These are phyloP conservation scores for Neocatenulostroma microsporum DNA, from an alignment of 2,329 filamentous ascomycete species.

Conservation along the genomic window DNA sequence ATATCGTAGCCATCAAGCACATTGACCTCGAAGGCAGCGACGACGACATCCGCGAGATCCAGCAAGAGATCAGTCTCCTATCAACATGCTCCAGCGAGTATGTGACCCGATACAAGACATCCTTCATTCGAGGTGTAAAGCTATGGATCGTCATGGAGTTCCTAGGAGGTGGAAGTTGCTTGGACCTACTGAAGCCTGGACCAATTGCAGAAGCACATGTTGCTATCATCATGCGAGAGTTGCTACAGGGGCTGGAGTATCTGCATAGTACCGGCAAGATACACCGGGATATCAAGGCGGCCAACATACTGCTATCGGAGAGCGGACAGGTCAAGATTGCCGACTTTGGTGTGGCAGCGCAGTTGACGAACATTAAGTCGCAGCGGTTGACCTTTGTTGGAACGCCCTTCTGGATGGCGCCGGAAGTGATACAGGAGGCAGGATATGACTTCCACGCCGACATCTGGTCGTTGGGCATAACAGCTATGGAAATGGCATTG, in stretches of 20 bases:
- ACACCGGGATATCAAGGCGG: constrained; percentile 96
- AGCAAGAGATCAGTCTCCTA: constrained; percentile 95
- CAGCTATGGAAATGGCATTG: constrained; percentile 81
- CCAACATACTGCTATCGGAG: constrained; percentile 80
- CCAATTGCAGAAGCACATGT: constrained; percentile 91
- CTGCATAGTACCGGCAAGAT: constrained; percentile 92
- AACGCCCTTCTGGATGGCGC: constrained; percentile 99
- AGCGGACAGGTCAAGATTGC: constrained; percentile 95
- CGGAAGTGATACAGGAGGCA: constrained; percentile 96
- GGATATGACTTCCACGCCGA: constrained; percentile 97
- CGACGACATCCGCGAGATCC: constrained; percentile 98
- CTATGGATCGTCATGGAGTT: constrained; percentile 99
- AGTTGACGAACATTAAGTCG: constrained; percentile 95
- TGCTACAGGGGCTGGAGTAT: constrained; percentile 85
- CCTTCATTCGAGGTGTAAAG: constrained; percentile 90
- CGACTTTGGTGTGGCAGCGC: constrained; percentile 94
- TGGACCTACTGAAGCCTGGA: constrained; percentile 90
- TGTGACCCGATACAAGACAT: constrained; percentile 96
- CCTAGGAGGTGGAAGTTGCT: constrained; percentile 92
- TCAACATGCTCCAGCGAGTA: constrained; percentile 93
- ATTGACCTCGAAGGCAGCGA: constrained; percentile 99
- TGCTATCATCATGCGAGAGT: constrained; percentile 84
- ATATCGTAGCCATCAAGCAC: constrained; percentile 94
- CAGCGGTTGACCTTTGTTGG: constrained; percentile 99
- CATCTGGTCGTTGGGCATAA: constrained; percentile 95